Conservation (phyloP, 768 basidiomycete genomes). For the Boletus rubropictus region DNA sequence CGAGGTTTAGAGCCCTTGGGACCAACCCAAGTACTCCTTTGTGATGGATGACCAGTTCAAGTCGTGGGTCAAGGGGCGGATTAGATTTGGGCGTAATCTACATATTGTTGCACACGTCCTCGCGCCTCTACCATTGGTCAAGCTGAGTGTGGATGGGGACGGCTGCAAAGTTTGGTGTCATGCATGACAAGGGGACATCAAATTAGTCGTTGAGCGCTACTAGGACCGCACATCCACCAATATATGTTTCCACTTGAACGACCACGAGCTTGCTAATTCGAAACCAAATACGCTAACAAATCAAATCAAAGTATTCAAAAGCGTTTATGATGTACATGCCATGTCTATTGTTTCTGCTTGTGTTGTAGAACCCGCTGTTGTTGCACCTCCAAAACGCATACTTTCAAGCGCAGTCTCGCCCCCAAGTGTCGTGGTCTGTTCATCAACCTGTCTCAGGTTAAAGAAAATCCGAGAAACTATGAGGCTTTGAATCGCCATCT, state of each 20-base stretch:
- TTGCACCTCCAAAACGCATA: background rate
- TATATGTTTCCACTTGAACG: background rate
- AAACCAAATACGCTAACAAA: background rate
- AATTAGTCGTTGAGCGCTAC: no score
- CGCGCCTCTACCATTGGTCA: constrained; percentile 12
- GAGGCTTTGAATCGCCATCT: constrained; percentile 23
- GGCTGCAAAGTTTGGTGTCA: constrained; percentile 22
- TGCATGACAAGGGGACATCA: background rate
- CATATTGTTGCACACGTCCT: constrained; percentile 31
- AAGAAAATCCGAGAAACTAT: constrained; percentile 25
- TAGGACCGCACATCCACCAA: no score
- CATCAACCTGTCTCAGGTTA: constrained; percentile 18
- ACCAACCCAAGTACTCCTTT: constrained; percentile 27
- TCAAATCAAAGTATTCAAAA: background rate
- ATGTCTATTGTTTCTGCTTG: background rate
- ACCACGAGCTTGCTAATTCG: background rate
- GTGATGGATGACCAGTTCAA: constrained; percentile 30
- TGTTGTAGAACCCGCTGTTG: background rate
- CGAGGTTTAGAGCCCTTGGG: constrained; percentile 27
- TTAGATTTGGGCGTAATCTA: constrained; percentile 32
- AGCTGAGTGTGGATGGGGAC: constrained; percentile 12
- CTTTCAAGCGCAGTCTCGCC: background rate
- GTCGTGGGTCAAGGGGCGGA: constrained; percentile 30
- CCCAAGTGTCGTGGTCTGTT: background rate
- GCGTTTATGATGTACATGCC: background rate